Base-by-base conservation (phyloP, 176 grass and related monocot species). In the Panicum miliaceum region DNA sequence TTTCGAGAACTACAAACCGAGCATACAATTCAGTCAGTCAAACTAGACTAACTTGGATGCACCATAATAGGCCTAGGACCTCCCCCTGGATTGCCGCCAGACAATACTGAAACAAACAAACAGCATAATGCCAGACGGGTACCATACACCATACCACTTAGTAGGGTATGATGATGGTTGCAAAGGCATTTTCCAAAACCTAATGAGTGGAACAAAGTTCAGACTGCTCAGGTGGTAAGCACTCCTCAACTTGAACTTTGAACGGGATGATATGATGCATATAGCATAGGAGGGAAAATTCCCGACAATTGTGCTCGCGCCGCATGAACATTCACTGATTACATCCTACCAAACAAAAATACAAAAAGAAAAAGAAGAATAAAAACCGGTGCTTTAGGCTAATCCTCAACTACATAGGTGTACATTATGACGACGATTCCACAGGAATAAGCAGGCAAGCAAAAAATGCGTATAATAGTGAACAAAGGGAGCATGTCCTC, bases 381-480 rank as follows among this genome's bases (percentile, higher is more conserved):
- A 48, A 69, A 46, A 60, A 75, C 52, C 23, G 25, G 20, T 40
- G 42, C 53, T 82, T 77, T 48, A 61, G 38, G 52, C 43, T 86
- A 76, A 77, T 76, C 88, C 56, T 86, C 37, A 51, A 64, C 88
- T 74, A 86, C 48, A 79, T 32, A 86, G 73, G 84, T 86, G 83
- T 83, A 82, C 84, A 83, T 71, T 73, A 82, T 60, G 65, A 73
- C 12, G 42, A 46, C 5, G 57, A 15, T 70, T 78, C 61, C 75
- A 65, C 48, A 37, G 34, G 73, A 90, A 78, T 51, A 58, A 82
- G 58, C 56, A 77, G 58, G 73, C 59, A 73, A 78, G 65, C 65
- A 82, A 58, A 59, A 58, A 73, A 75, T 52, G 54, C 16, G 47
- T 73, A 64, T 82, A 45, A 82, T 46, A 43, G 69, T 68, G 52